phyloP scores from a whole-genome alignment of 2,329 filamentous ascomycete species.

The Catunica adiposa region DNA sequence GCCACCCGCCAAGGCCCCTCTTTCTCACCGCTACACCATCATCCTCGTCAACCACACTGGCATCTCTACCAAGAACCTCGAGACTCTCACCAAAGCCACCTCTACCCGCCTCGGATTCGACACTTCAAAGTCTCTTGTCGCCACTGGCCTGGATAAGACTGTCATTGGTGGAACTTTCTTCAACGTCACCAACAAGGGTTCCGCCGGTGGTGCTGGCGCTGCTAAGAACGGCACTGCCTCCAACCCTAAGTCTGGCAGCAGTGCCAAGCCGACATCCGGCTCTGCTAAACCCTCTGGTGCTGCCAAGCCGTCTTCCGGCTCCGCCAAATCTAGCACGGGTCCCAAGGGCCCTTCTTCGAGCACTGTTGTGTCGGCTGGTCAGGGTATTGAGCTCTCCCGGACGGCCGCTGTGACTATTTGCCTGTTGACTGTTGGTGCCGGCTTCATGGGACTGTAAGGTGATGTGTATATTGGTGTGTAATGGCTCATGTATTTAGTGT shows the following conservation, averaged over 20 bases:
- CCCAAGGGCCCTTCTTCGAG: neutral
- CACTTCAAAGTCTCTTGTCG: constrained; percentile 19
- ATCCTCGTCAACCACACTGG: constrained; percentile 25
- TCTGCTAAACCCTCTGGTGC: neutral
- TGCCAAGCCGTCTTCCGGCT: neutral
- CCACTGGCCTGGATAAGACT: constrained; percentile 19
- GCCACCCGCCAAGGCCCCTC: constrained; percentile 23
- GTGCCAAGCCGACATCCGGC: neutral
- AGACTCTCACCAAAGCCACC: constrained; percentile 20
- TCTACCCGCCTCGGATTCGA: constrained; percentile 21
- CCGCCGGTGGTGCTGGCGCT: neutral
- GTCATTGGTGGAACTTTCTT: constrained; percentile 25
- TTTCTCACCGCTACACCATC: constrained; percentile 26
- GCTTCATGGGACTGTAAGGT: constrained; percentile 12
- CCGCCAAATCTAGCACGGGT: neutral
- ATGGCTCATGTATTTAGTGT: neutral
- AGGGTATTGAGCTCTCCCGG: constrained; percentile 9
- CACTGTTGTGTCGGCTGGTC: constrained; percentile 3
- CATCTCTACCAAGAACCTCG: constrained; percentile 17
- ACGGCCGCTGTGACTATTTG: constrained; percentile 11
- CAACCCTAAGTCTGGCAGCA: no score
- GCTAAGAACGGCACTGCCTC: neutral
- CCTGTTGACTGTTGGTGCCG: constrained; percentile 13
- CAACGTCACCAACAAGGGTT: constrained; percentile 23
- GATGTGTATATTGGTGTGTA: neutral